Percentiles rank a stretch among this genome's conserved stretches.
Conservation (phyloP, 352 stramenopile species). For the Phytophthora idaei region DNA sequence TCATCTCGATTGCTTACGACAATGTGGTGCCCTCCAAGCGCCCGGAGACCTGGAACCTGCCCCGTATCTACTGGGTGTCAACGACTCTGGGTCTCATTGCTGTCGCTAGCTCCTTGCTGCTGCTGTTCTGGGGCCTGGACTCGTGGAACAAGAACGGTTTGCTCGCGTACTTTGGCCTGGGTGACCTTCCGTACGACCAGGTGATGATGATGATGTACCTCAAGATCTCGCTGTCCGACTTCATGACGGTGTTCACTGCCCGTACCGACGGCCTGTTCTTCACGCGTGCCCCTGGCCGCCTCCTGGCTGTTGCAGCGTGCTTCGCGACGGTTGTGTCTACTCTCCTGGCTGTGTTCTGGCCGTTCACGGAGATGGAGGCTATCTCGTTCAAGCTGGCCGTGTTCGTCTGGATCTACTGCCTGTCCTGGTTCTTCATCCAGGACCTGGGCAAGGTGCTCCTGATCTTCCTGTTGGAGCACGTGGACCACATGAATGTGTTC, state of each 20-base stretch:
- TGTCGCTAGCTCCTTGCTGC: slow-evolving; percentile 83
- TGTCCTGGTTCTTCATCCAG: slow-evolving; percentile 90
- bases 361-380: slow-evolving; percentile 74
- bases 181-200: slow-evolving; percentile 86
- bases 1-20: slow-evolving; percentile 93
- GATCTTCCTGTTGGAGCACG: slow-evolving; percentile 65
- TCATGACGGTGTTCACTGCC: slow-evolving; percentile 93
- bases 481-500: slow-evolving; percentile 61
- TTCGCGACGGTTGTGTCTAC: slow-evolving; percentile 85
- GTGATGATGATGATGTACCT: slow-evolving; percentile 95
- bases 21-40: slow-evolving; percentile 74
- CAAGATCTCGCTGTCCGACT: slow-evolving; percentile 94
- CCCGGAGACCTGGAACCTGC: slow-evolving; percentile 77
- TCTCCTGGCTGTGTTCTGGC: slow-evolving; percentile 86
- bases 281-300: slow-evolving; percentile 63
- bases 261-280: slow-evolving; percentile 88
- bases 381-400: slow-evolving; percentile 74
- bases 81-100: slow-evolving; percentile 72
- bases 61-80: slow-evolving; percentile 64
- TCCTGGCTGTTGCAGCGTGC: slow-evolving; percentile 74
- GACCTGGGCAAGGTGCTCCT: slow-evolving; percentile 78
- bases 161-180: slow-evolving; percentile 61
- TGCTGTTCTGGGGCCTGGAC: slow-evolving; percentile 86
- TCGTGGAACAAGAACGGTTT: slow-evolving; percentile 79
- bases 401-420: slow-evolving; percentile 91